Conservation (phyloP, 768 basidiomycete genomes). For the Gautieria morchelliformis region DNA sequence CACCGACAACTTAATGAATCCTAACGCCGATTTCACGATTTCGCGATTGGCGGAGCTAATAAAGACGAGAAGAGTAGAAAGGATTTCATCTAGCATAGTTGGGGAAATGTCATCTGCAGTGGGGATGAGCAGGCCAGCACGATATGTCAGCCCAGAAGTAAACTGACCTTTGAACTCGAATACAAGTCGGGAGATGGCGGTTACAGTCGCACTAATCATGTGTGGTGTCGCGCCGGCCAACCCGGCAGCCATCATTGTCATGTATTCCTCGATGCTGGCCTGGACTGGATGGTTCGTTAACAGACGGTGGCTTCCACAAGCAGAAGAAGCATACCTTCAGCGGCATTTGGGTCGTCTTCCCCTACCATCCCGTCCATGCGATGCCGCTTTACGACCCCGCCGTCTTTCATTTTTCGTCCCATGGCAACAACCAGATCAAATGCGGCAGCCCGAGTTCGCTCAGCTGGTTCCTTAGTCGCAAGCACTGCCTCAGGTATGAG, state of each 20-base stretch:
- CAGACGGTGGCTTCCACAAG: background rate
- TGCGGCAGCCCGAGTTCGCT: conserved; percentile 79
- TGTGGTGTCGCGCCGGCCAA: conserved; percentile 89
- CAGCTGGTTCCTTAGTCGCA: conserved; percentile 94
- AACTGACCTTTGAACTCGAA: conserved; percentile 89
- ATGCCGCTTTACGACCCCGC: conserved; percentile 71
- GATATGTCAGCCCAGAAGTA: background rate
- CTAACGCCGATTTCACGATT: conserved; percentile 93
- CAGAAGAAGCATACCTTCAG: conserved; percentile 26
- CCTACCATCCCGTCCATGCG: conserved; percentile 81
- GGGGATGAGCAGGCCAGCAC: background rate
- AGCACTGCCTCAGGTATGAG: conserved; percentile 91
- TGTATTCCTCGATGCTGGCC: conserved; percentile 81
- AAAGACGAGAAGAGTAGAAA: conserved; percentile 83
- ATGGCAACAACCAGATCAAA: conserved; percentile 87
- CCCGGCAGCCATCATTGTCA: conserved; percentile 96
- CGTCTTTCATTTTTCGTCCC: conserved; percentile 84
- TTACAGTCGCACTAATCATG: conserved; percentile 97
- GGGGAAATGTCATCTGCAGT: conserved; percentile 53
- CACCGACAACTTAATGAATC: conserved; percentile 88
- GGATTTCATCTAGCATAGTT: conserved; percentile 72
- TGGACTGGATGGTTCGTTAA: conserved; percentile 31
- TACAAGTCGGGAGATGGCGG: conserved; percentile 83
- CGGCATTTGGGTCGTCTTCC: conserved; percentile 37
- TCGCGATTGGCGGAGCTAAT: conserved; percentile 91